A percentile compares a stretch with the other conserved stretches of the same genome.
phyloP scores from a whole-genome alignment of 805 yeast genomes.

The Cyberlindnera bimundalis region DNA sequence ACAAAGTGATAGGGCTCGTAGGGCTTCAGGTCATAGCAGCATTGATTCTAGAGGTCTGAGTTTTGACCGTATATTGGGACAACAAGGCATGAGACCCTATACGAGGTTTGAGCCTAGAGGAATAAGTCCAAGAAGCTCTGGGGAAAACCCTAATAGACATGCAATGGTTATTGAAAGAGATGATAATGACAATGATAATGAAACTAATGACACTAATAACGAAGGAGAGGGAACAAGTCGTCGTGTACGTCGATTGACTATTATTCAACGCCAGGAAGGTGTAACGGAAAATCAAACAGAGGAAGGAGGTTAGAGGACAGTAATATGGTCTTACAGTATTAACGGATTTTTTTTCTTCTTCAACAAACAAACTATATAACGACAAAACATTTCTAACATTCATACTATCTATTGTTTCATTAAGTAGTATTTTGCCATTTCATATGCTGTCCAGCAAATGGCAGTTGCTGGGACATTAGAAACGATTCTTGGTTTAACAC shows the following conservation, averaged over 20 bases:
- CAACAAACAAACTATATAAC: no score
- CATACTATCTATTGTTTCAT: conserved; percentile 13
- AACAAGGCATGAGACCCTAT: background rate
- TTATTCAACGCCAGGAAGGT: no score
- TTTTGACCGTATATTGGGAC: conserved; percentile 1
- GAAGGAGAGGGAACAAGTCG: background rate
- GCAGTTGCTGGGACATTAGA: conserved; percentile 96
- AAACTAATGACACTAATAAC: background rate
- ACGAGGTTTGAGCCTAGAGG: background rate
- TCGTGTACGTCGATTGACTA: no score
- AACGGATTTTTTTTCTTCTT: no score
- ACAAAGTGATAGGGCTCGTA: background rate
- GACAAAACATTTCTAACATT: no score
- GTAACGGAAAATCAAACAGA: no score
- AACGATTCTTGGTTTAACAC: conserved; percentile 84
- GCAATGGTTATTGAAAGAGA: background rate
- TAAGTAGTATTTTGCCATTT: conserved; percentile 74
- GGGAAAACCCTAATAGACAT: background rate
- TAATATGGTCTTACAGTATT: no score
- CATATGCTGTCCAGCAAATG: conserved; percentile 96
- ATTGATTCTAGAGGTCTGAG: background rate
- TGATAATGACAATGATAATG: background rate
- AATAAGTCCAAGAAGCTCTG: background rate
- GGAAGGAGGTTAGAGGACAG: no score
- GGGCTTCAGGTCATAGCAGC: background rate